A percentile compares a stretch with the other conserved stretches of the same genome.
Evolutionary conservation across 2,329 filamentous ascomycete genomes (phyloP).

Genomic region (Fusarium begoniae): DNA sequence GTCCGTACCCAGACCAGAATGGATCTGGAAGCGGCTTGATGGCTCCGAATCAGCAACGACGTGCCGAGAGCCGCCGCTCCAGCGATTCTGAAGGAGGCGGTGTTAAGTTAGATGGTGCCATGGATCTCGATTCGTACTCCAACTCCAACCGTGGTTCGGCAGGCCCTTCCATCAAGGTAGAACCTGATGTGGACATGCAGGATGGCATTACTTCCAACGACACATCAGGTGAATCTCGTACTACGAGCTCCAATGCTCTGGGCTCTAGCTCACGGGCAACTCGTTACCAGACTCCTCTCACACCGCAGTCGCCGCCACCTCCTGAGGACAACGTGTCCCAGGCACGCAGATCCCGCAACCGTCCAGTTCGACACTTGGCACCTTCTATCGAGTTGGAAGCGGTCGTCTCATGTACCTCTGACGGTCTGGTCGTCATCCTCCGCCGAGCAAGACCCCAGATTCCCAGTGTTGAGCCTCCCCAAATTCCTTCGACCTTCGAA

Average conservation of each 20-base stretch:
- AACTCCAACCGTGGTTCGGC: slow-evolving; percentile 36
- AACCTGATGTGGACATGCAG: slow-evolving; percentile 43
- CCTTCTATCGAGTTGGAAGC: slow-evolving; percentile 79
- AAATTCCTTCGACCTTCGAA: slow-evolving; percentile 56
- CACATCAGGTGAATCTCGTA: slow-evolving; percentile 20
- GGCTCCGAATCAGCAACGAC: neutral
- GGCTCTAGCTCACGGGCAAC: slow-evolving; percentile 3
- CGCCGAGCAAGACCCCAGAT: slow-evolving; percentile 77
- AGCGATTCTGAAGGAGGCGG: slow-evolving; percentile 57
- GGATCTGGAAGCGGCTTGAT: neutral
- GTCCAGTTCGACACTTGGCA: slow-evolving; percentile 36
- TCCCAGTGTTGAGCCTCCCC: slow-evolving; percentile 63
- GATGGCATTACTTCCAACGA: slow-evolving; percentile 11
- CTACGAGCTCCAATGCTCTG: slow-evolving; percentile 18
- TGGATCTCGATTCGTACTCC: slow-evolving; percentile 52
- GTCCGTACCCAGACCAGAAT: neutral
- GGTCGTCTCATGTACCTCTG: slow-evolving; percentile 90
- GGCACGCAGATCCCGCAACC: neutral
- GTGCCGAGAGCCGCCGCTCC: slow-evolving; percentile 43
- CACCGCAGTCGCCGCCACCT: slow-evolving; percentile 20
- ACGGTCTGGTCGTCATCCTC: slow-evolving; percentile 84
- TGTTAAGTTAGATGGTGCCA: slow-evolving; percentile 53
- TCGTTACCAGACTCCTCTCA: slow-evolving; percentile 26
- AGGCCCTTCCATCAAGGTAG: slow-evolving; percentile 49
- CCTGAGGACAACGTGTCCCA: neutral